phyloP scores from a whole-genome alignment of 352 stramenopile genomes.

The Pythium chondricola region DNA sequence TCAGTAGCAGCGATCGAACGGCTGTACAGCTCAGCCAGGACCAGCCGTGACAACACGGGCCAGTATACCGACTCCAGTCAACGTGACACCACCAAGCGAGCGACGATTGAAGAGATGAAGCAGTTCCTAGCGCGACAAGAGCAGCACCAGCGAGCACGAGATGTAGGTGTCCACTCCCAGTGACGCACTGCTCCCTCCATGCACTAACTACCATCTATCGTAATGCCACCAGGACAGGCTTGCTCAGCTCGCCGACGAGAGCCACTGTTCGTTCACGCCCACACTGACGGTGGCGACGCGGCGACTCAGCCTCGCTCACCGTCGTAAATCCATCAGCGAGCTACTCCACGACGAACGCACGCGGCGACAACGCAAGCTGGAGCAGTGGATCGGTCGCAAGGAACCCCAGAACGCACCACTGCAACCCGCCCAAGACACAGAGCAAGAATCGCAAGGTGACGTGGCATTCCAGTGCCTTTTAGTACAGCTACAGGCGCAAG shows the following conservation, averaged over 20 bases:
- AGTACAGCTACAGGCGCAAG: conserved; percentile 11
- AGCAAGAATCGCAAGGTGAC: neutral
- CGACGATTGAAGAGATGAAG: neutral
- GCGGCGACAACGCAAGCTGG: conserved; percentile 4
- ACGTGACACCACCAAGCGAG: neutral
- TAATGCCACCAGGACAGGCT: conserved; percentile 14
- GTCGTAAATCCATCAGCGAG: conserved; percentile 8
- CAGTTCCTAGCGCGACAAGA: conserved; percentile 11
- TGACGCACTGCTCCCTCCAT: no score
- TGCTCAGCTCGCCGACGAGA: neutral
- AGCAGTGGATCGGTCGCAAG: conserved; percentile 7
- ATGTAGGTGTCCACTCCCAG: no score
- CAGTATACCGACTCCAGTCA: neutral
- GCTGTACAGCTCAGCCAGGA: conserved; percentile 1
- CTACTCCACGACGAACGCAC: conserved; percentile 3
- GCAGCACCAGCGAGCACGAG: conserved; percentile 2
- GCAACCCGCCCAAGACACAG: neutral
- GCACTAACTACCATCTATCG: no score
- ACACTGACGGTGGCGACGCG: conserved; percentile 8
- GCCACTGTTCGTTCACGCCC: conserved; percentile 9
- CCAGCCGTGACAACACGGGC: neutral
- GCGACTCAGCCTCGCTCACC: conserved; percentile 1
- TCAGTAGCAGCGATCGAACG: neutral
- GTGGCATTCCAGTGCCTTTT: conserved; percentile 6
- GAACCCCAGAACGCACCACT: no score